Evolutionary conservation across 2,329 filamentous ascomycete genomes (phyloP).

Genomic region (Epichloe typhina): DNA sequence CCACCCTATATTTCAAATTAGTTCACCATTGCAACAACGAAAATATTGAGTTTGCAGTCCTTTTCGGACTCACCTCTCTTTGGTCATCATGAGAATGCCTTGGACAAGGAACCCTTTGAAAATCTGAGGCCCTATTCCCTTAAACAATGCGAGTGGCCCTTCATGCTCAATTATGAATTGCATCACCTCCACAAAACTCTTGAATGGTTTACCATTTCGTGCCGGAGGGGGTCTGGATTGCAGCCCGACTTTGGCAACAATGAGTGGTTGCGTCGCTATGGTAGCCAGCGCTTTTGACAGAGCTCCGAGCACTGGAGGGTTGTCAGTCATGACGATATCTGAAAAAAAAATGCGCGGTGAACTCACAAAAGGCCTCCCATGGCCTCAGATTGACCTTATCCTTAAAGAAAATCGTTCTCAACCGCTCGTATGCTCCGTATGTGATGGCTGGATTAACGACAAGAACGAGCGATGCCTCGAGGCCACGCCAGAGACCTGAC

Average conservation of each 20-base stretch:
- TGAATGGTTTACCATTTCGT: slow-evolving; percentile 81
- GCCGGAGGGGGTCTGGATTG: slow-evolving; percentile 83
- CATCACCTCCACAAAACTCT: slow-evolving; percentile 90
- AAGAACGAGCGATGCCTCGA: slow-evolving; percentile 90
- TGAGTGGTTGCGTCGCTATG: slow-evolving; percentile 83
- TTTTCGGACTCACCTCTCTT: slow-evolving; percentile 57
- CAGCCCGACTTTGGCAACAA: slow-evolving; percentile 93
- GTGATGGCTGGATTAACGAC: slow-evolving; percentile 96
- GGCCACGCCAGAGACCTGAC: slow-evolving; percentile 79
- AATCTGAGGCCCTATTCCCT: slow-evolving; percentile 90
- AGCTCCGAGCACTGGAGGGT: slow-evolving; percentile 62
- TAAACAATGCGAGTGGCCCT: slow-evolving; percentile 74
- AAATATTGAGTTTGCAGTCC: background rate
- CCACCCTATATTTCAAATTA: slow-evolving; percentile 45
- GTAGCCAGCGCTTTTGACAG: slow-evolving; percentile 89
- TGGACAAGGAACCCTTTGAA: slow-evolving; percentile 88
- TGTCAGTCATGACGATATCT: background rate
- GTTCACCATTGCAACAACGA: slow-evolving; percentile 8
- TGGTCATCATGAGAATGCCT: slow-evolving; percentile 97
- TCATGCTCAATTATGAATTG: slow-evolving; percentile 83
- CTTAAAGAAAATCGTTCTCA: slow-evolving; percentile 66
- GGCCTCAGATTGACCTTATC: slow-evolving; percentile 63
- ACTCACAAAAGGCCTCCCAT: slow-evolving; percentile 84
- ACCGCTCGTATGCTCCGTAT: slow-evolving; percentile 87
- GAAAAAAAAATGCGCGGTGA: background rate